A percentile compares a stretch with the other conserved stretches of the same genome.
These are phyloP conservation scores for Zymoseptoria passerinii DNA, from an alignment of 2,329 filamentous ascomycete species.

Conservation along the genomic window DNA sequence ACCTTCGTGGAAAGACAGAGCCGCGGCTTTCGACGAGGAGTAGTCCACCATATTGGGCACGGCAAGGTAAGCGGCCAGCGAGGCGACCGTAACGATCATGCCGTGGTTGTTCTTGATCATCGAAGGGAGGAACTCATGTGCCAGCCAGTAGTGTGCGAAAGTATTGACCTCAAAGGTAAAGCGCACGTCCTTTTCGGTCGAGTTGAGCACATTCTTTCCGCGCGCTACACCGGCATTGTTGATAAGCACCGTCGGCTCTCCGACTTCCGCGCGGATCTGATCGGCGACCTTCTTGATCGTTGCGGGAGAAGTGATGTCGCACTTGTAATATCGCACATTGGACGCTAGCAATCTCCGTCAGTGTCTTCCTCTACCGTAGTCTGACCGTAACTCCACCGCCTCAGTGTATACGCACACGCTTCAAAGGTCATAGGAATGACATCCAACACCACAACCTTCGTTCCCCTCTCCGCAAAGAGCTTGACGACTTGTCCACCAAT, in stretches of 20 bases:
- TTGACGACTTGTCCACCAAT: constrained; percentile 61
- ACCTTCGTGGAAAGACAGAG: constrained; percentile 46
- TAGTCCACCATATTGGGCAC: constrained; percentile 39
- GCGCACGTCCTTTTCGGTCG: constrained; percentile 35
- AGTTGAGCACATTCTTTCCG: constrained; percentile 40
- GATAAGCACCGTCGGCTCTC: constrained; percentile 38
- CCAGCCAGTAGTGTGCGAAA: constrained; percentile 42
- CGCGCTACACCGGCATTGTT: constrained; percentile 44
- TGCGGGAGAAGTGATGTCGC: constrained; percentile 42
- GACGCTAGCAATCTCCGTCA: neutral
- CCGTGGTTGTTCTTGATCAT: constrained; percentile 47
- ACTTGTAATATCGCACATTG: constrained; percentile 24
- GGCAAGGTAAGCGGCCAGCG: constrained; percentile 42
- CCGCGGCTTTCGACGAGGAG: constrained; percentile 43
- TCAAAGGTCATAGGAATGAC: constrained; percentile 53
- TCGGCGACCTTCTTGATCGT: constrained; percentile 36
- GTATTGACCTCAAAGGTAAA: constrained; percentile 47
- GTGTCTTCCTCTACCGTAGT: neutral
- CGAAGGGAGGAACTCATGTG: constrained; percentile 44
- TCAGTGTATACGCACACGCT: constrained; percentile 8
- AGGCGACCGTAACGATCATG: constrained; percentile 49
- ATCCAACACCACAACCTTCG: constrained; percentile 66
- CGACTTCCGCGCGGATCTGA: constrained; percentile 32
- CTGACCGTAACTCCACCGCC: neutral
- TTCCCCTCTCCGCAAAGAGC: constrained; percentile 54